Percentiles rank a stretch among this genome's conserved stretches.
phyloP scores from a whole-genome alignment of 2,329 filamentous ascomycete genomes.

The Chrysoporthe puriensis region DNA sequence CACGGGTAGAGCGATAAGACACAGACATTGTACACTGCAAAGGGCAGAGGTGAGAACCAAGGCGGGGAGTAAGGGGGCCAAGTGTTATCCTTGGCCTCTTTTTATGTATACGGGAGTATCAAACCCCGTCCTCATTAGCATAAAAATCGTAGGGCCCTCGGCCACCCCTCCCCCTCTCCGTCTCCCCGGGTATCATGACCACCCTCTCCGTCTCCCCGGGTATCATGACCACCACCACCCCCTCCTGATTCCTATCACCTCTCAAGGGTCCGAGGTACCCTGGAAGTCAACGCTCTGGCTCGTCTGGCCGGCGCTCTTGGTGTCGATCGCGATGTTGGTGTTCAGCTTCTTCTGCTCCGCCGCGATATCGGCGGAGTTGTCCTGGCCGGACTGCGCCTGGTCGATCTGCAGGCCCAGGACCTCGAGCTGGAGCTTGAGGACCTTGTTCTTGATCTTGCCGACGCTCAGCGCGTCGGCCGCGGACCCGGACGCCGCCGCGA shows the following conservation, averaged over 20 bases:
- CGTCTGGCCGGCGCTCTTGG: conserved; percentile 39
- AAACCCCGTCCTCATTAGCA: conserved; percentile 21
- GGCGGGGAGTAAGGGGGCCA: background rate
- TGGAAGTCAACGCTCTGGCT: conserved; percentile 44
- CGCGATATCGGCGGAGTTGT: conserved; percentile 48
- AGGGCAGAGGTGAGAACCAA: conserved; percentile 18
- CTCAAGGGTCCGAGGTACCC: conserved; percentile 27
- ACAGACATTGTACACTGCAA: conserved; percentile 18
- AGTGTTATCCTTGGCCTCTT: background rate
- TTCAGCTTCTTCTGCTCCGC: conserved; percentile 55
- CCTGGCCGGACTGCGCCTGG: conserved; percentile 50
- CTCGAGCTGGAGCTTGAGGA: conserved; percentile 59
- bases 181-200: background rate
- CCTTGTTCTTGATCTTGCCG: conserved; percentile 36
- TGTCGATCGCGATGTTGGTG: conserved; percentile 52
- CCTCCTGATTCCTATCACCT: background rate
- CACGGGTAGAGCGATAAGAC: conserved; percentile 22
- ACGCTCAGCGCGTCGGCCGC: conserved; percentile 49
- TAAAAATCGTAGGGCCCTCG: background rate
- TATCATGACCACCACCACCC: background rate
- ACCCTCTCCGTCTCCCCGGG: background rate
- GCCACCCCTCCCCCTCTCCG: no score
- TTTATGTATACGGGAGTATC: conserved; percentile 8
- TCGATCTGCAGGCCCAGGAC: conserved; percentile 55
- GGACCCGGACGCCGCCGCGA: conserved; percentile 48